A percentile compares a stretch with the other conserved stretches of the same genome.
Evolutionary conservation across 176 grass and related monocot species (phyloP).

Genomic region (Puccinellia tenuiflora): DNA sequence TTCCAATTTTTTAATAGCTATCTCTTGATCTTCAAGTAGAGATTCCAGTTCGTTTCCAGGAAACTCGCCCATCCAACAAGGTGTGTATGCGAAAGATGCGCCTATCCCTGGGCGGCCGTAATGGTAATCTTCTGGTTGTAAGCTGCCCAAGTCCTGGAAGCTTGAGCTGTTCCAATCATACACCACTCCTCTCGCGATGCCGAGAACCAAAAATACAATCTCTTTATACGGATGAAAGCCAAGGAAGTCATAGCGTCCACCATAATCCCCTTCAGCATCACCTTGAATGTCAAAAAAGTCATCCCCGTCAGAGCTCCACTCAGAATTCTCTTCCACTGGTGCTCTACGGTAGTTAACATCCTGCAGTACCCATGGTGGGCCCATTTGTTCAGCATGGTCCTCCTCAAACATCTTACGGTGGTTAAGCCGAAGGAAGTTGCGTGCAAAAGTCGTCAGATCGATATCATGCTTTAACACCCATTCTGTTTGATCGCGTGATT

Average conservation of each 20-base stretch:
- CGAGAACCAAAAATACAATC: not conserved
- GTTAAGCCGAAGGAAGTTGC: not conserved
- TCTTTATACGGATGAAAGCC: slow-evolving; percentile 16
- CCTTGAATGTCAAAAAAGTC: not conserved
- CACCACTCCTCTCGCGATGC: not conserved
- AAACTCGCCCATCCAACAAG: slow-evolving; percentile 7
- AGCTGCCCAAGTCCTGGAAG: not conserved
- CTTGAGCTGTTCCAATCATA: not conserved
- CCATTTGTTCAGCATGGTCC: not conserved
- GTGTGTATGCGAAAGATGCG: not conserved
- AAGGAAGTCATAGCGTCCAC: not conserved
- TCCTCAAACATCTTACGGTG: not conserved
- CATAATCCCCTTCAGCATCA: too few species aligned
- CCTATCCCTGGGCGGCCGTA: not conserved
- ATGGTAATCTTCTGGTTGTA: not conserved
- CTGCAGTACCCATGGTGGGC: not conserved
- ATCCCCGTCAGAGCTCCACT: slow-evolving; percentile 19
- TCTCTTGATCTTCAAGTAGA: not conserved
- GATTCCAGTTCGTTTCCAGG: not conserved
- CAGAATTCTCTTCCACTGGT: not conserved
- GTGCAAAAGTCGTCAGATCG: not conserved
- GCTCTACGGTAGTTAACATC: not conserved
- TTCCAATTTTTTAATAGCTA: not conserved
- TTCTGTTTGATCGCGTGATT: not conserved
- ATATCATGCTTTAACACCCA: not conserved